Conservation (phyloP, 306 rosid genomes). For the Herpetospermum pedunculosum region DNA sequence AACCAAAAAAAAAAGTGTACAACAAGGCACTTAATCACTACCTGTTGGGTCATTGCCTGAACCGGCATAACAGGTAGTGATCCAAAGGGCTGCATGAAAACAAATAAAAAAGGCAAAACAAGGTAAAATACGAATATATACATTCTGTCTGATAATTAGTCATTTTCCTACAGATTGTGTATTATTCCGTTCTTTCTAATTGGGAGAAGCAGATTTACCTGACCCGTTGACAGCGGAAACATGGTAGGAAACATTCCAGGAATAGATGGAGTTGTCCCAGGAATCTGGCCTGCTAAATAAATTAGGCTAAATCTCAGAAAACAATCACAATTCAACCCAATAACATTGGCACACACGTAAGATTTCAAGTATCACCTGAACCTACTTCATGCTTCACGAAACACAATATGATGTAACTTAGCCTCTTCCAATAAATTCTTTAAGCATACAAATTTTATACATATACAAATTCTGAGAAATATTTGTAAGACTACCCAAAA, state of each 20-base stretch:
- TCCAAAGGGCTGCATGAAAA: conserved; percentile 54
- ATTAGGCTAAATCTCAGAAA: conserved; percentile 18
- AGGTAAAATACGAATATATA: neutral
- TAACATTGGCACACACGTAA: neutral
- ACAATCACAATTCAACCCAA: conserved; percentile 2
- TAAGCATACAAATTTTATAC: conserved; percentile 28
- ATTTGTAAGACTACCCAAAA: conserved; percentile 86
- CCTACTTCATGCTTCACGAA: conserved; percentile 1
- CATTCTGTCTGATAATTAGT: neutral
- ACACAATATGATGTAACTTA: conserved; percentile 11
- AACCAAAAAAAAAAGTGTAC: neutral
- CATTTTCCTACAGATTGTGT: neutral
- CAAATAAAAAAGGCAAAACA: conserved; percentile 9
- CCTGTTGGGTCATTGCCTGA: conserved; percentile 99
- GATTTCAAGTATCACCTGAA: conserved; percentile 11
- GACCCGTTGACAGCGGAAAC: conserved; percentile 75
- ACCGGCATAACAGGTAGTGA: conserved; percentile 96
- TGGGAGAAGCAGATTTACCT: conserved; percentile 36
- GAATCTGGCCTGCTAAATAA: conserved; percentile 69
- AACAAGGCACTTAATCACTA: conserved; percentile 4
- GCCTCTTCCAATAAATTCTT: conserved; percentile 25
- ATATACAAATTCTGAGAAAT: conserved; percentile 47
- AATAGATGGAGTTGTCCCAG: conserved; percentile 64
- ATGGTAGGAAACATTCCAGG: conserved; percentile 90
- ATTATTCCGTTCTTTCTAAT: neutral